Base-by-base conservation (phyloP, 805 yeast genomes). In the Candida maris region DNA sequence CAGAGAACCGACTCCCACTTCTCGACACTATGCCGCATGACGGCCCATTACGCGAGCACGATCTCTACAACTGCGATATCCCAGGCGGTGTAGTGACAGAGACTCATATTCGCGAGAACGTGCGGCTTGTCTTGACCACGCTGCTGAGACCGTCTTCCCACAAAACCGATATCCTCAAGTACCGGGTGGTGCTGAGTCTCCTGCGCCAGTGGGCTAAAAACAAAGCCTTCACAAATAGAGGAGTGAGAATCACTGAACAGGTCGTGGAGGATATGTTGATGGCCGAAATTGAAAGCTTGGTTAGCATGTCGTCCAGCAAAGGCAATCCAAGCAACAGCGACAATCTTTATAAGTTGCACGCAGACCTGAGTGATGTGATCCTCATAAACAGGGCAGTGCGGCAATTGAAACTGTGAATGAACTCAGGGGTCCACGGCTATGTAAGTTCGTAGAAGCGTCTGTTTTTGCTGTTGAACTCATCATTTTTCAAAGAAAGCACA, bases 181-280 rank as follows among this genome's bases (percentile, higher is more conserved):
- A 21, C 24, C 10, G 24, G 12, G 24, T 21, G 24, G 24, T 21
- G 12, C 10, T 21, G 24, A 21, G 15, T 6, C 42, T 35, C 19
- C 17, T 42, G 24, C 19, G 20, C 22, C 35, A 81, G 75, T 81
- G 88, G 88, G 81, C 79, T 36, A 73, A 73, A 43, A 85, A 79
- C 59, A 75, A 75, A 25, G 74, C 74, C 39, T 51, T 49, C 27
- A 54, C 54, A 44, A 73, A 71, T 44, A 68, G 68, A 44, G 86
- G 86, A 41, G 60, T 59, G 45, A 61, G 56, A 41, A 67, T 81
- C 41, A 71, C 77, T 53, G 68, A 70, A 55, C 71, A 66, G 16
- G 74, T 72, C 52, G 73, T 78, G 20, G 50, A 59, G 31, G 54
- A 62, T 64, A 78, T 37, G 69, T 81, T 49, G 60, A 65, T 29